Evolutionary conservation across 495 filamentous ascomycete genomes (phyloP).

Genomic region (Corynascus novoguineensis): DNA sequence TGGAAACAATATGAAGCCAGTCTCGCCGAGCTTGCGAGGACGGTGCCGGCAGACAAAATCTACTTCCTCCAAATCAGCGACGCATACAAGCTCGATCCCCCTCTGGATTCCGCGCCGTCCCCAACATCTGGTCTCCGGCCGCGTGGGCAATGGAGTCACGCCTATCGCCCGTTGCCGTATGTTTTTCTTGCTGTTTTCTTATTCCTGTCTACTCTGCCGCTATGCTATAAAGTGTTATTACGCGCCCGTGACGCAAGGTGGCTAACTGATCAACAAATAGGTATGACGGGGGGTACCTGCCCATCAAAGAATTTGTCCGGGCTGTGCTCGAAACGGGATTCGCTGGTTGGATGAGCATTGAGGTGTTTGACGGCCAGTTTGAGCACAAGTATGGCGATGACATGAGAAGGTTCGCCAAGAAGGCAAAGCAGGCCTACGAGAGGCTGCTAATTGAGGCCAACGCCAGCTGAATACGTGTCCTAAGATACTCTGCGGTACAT

Average conservation of each 20-base stretch:
- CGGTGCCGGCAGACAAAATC: constrained; percentile 65
- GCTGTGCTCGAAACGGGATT: constrained; percentile 70
- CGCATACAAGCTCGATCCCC: constrained; percentile 59
- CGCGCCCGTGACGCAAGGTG: neutral
- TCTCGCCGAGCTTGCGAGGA: constrained; percentile 48
- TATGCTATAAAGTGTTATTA: no score
- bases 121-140: constrained; percentile 48
- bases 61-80: constrained; percentile 73
- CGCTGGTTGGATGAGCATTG: constrained; percentile 65
- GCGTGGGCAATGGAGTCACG: constrained; percentile 65
- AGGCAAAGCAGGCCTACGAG: constrained; percentile 53
- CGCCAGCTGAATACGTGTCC: neutral
- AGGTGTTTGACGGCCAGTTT: constrained; percentile 67
- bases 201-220: no score
- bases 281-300: constrained; percentile 67
- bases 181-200: neutral
- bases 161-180: constrained; percentile 60
- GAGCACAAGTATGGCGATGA: constrained; percentile 50
- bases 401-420: constrained; percentile 52
- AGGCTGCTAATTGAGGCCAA: constrained; percentile 36
- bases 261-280: neutral
- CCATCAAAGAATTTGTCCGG: constrained; percentile 56
- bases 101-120: constrained; percentile 39
- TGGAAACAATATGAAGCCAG: constrained; percentile 46
- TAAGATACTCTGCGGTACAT: neutral